Evolutionary conservation across 768 basidiomycete genomes (phyloP).

Genomic region (Piloderma croceum): DNA sequence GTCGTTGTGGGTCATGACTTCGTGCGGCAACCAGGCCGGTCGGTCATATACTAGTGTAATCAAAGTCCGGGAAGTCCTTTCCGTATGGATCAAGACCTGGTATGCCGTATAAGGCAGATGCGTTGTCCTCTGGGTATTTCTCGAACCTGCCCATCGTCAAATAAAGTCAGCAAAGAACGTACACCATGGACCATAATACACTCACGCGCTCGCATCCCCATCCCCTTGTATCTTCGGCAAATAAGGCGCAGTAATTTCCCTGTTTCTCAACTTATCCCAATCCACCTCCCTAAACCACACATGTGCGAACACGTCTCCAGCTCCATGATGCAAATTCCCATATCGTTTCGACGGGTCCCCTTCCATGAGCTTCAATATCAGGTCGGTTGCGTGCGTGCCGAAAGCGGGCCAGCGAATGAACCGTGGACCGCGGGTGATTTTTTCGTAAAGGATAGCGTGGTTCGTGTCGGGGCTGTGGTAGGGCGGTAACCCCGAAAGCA

Average conservation of each 20-base stretch:
- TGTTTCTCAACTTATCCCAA: constrained; percentile 71
- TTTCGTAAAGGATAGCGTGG: constrained; percentile 86
- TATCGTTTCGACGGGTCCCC: constrained; percentile 81
- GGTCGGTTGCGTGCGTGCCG: constrained; percentile 72
- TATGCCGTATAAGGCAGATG: constrained; percentile 52
- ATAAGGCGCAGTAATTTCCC: constrained; percentile 95
- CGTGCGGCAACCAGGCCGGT: too few species aligned
- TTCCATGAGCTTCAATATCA: constrained; percentile 89
- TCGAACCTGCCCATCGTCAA: constrained; percentile 51
- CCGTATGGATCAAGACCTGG: constrained; percentile 58
- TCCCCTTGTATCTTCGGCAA: constrained; percentile 87
- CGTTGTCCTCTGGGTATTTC: constrained; percentile 72
- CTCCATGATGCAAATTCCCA: constrained; percentile 85
- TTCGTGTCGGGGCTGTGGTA: constrained; percentile 86
- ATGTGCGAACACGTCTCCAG: constrained; percentile 88
- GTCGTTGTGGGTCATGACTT: too few species aligned
- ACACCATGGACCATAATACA: constrained; percentile 12
- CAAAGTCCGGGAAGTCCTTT: constrained; percentile 70
- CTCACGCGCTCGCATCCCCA: constrained; percentile 92
- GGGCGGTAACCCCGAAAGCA: constrained; percentile 93
- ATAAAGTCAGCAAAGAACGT: constrained; percentile 9
- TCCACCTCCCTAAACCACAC: constrained; percentile 93
- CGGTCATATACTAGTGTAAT: too few species aligned
- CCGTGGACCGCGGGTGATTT: constrained; percentile 72
- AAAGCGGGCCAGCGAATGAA: constrained; percentile 77